These are phyloP conservation scores for Exophiala calicioides DNA, from an alignment of 2,329 filamentous ascomycete genomes.

Conservation along the genomic window DNA sequence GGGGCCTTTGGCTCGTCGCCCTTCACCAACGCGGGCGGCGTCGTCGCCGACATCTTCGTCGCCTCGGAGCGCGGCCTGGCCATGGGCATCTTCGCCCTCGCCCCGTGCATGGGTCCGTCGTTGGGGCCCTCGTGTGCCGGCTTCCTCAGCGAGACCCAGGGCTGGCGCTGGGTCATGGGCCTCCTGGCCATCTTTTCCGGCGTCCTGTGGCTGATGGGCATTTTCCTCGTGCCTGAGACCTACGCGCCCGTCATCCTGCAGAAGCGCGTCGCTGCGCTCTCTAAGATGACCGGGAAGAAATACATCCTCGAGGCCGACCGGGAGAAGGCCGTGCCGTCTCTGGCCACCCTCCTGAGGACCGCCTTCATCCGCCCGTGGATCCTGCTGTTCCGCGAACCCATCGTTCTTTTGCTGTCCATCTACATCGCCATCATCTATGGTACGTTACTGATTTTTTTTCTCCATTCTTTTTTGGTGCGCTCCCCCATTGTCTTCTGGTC, in stretches of 20 bases:
- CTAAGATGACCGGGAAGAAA: slow-evolving; percentile 55
- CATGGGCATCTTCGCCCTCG: slow-evolving; percentile 64
- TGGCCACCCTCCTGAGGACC: slow-evolving; percentile 53
- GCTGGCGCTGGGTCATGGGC: slow-evolving; percentile 70
- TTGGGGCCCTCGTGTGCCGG: slow-evolving; percentile 67
- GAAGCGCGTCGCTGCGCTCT: slow-evolving; percentile 53
- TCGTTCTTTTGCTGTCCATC: slow-evolving; percentile 63
- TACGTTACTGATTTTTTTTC: slow-evolving; percentile 69
- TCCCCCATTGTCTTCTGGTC: too few relatives aligned
- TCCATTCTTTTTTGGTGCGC: too few relatives aligned
- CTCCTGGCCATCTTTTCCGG: slow-evolving; percentile 65
- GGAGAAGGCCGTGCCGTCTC: slow-evolving; percentile 46
- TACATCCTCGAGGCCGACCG: slow-evolving; percentile 58
- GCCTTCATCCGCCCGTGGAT: slow-evolving; percentile 67
- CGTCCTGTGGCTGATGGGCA: slow-evolving; percentile 57
- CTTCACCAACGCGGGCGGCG: slow-evolving; percentile 63
- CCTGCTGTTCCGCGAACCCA: slow-evolving; percentile 69
- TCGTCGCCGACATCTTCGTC: slow-evolving; percentile 61
- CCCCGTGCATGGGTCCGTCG: slow-evolving; percentile 67
- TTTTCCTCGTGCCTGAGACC: slow-evolving; percentile 59
- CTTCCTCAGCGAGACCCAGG: slow-evolving; percentile 63
- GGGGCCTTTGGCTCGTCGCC: slow-evolving; percentile 64
- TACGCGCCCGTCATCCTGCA: slow-evolving; percentile 60
- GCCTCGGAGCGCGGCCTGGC: slow-evolving; percentile 58
- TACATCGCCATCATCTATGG: slow-evolving; percentile 57